Percentiles rank a stretch among this genome's conserved stretches.
phyloP scores from a whole-genome alignment of 306 rosid genomes.

The Castanea crenata region DNA sequence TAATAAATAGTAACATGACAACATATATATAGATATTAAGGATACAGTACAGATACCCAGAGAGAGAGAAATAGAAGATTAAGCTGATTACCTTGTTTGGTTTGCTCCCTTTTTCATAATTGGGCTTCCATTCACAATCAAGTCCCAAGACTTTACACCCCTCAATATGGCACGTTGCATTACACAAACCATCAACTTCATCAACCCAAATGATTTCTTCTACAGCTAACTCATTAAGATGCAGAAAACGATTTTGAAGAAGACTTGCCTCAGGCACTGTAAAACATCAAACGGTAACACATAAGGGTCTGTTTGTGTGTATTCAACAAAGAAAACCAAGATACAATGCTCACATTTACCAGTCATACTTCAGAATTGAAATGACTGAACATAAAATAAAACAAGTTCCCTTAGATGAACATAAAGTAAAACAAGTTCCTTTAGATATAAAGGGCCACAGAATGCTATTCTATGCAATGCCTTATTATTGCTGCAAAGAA shows the following conservation, averaged over 20 bases:
- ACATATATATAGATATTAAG: neutral
- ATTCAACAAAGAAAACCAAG: slow-evolving; percentile 14
- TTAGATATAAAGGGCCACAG: neutral
- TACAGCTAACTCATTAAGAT: slow-evolving; percentile 56
- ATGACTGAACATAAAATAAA: neutral
- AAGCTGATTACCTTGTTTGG: slow-evolving; percentile 72
- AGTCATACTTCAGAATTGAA: slow-evolving; percentile 12
- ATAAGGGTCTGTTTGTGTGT: slow-evolving; percentile 17
- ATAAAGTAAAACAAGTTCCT: neutral
- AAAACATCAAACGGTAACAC: slow-evolving; percentile 16
- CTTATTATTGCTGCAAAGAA: neutral
- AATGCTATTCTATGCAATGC: neutral
- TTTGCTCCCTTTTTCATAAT: slow-evolving; percentile 65
- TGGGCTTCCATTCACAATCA: slow-evolving; percentile 99
- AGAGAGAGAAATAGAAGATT: slow-evolving; percentile 12
- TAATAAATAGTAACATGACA: neutral
- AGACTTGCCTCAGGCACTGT: slow-evolving; percentile 59
- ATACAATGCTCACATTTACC: neutral
- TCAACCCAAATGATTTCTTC: slow-evolving; percentile 81
- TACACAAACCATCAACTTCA: slow-evolving; percentile 52
- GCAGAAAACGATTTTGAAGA: slow-evolving; percentile 55
- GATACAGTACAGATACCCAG: neutral
- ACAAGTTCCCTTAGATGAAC: neutral
- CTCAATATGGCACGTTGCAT: slow-evolving; percentile 68
- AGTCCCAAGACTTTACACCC: slow-evolving; percentile 78